Evolutionary conservation across 2,329 filamentous ascomycete genomes (phyloP), one percentile per base, ranked within the genome.

Genomic region (Aureobasidium subglaciale): DNA sequence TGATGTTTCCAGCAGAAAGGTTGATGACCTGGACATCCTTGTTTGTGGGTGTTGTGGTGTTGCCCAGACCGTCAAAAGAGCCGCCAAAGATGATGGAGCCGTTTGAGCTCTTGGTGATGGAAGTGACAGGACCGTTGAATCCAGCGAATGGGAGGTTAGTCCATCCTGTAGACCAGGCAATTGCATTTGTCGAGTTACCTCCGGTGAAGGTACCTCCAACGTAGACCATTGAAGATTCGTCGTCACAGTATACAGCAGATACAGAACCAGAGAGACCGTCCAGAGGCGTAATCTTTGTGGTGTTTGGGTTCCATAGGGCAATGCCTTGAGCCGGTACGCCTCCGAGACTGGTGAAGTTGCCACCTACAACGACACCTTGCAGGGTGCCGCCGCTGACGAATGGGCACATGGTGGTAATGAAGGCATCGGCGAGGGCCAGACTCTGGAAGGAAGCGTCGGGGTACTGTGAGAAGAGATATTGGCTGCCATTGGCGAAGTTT

Each of bases 1-100:
- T 83, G 61, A 97, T 84, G 46, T 81, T 84, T 22, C 89, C 90
- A n/a, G 84, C 84, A 24, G 82, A 82, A 15, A 99, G 78, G 63
- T 96, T 96, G 71, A 99, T 83, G 37, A 87, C 77, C 70, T 97
- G 92, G 40, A 80, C 80, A 67, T 90, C 84, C 22, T 83, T 83
- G 57, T 82, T 75, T 22, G 77, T 83, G 2, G 85, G 82, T 1
- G 82, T 79, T 59, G 82, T 88, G 2, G 85, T 81, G 68, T 96
- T 96, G 59, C 90, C 90, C 8, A 97, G 73, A 7, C 90, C 90
- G 57, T 88, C 90, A 67, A 99, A 99, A 56, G 81, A 82, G 48
- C 93, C 93, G 43, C 90, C 95, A 67, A 96, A 99, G 55, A 97
- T 82, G 61, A 99, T 88, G 67, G 95, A 87, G 8, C 88, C 88